Evolutionary conservation across 768 basidiomycete species (phyloP).

Genomic region (Chalciporus pseudorubinellus): DNA sequence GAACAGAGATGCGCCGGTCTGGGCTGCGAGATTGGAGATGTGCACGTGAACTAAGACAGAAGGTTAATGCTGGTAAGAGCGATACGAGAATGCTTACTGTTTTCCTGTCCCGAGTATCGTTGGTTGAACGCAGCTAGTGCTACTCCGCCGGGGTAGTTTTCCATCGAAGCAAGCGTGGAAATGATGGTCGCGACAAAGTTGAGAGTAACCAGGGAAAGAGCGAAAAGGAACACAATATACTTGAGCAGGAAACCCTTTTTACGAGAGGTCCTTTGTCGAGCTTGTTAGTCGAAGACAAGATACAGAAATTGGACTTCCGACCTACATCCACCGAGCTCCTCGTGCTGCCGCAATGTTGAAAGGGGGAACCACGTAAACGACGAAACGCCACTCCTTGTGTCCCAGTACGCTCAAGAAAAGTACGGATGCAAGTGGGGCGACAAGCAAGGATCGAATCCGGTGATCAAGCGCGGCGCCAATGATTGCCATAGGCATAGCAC

Average conservation of each 20-base stretch:
- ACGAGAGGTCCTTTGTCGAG: constrained; percentile 39
- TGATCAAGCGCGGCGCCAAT: constrained; percentile 49
- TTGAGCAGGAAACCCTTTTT: constrained; percentile 49
- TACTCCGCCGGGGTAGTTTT: constrained; percentile 88
- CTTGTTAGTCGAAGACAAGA: neutral
- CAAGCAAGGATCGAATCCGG: constrained; percentile 48
- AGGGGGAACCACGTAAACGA: constrained; percentile 81
- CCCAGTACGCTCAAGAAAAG: constrained; percentile 68
- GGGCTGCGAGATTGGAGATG: constrained; percentile 81
- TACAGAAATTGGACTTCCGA: neutral
- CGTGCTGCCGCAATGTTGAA: constrained; percentile 79
- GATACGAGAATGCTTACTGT: constrained; percentile 25
- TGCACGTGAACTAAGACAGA: constrained; percentile 58
- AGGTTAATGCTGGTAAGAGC: neutral
- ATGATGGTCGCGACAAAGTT: constrained; percentile 57
- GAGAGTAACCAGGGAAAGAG: constrained; percentile 45
- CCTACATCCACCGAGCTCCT: constrained; percentile 64
- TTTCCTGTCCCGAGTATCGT: constrained; percentile 34
- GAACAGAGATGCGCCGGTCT: constrained; percentile 90
- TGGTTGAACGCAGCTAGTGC: constrained; percentile 66
- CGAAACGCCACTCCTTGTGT: constrained; percentile 98
- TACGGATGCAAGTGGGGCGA: constrained; percentile 54
- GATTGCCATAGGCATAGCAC: constrained; percentile 57
- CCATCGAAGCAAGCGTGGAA: constrained; percentile 54
- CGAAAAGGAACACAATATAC: constrained; percentile 42